A percentile compares a stretch with the other conserved stretches of the same genome.
Evolutionary conservation across 352 stramenopile species (phyloP).

Genomic region (Pythium periplocum): DNA sequence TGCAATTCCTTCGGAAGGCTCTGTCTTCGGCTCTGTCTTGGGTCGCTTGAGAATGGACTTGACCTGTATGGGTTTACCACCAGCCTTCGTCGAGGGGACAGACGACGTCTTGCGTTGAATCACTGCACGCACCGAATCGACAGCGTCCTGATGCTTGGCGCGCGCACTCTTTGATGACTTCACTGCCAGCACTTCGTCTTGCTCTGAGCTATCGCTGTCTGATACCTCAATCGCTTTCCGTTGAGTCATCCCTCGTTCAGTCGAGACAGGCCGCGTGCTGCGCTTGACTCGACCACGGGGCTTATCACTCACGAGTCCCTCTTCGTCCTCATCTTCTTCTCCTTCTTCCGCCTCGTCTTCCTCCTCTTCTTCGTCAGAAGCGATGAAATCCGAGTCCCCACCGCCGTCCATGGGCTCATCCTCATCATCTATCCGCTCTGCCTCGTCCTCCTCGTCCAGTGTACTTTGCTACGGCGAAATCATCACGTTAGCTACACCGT

Average conservation of each 20-base stretch:
- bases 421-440: conserved; percentile 28
- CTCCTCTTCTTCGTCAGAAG: conserved; percentile 24
- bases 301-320: conserved; percentile 31
- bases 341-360: conserved; percentile 25
- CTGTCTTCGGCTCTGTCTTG: conserved; percentile 11
- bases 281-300: conserved; percentile 1
- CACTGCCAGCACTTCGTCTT: conserved; percentile 18
- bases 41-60: conserved; percentile 41
- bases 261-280: no score
- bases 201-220: conserved; percentile 47
- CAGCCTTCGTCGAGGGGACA: no score
- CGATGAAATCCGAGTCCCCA: conserved; percentile 24
- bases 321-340: conserved; percentile 28
- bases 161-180: not conserved
- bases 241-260: no score
- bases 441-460: conserved; percentile 3
- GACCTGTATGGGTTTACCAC: conserved; percentile 3
- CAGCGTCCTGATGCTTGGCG: conserved; percentile 3
- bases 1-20: conserved; percentile 5
- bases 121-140: no score
- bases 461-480: not conserved
- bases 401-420: conserved; percentile 20
- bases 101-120: no score
- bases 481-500: not conserved
- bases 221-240: conserved; percentile 26